These are phyloP conservation scores for Phytophthora constricta DNA, from an alignment of 352 stramenopile genomes.

Conservation along the genomic window DNA sequence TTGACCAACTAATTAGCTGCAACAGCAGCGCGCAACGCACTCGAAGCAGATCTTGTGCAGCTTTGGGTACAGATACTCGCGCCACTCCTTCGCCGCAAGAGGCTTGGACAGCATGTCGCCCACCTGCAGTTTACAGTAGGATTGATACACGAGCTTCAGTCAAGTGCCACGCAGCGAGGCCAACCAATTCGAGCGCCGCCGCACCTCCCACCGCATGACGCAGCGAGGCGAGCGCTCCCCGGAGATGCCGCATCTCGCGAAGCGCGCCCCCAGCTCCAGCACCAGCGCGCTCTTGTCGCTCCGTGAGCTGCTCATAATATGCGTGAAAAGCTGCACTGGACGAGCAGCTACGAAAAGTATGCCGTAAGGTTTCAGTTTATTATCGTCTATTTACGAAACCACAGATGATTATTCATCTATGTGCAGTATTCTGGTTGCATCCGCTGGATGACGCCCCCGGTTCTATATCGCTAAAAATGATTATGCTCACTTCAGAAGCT, in stretches of 20 bases:
- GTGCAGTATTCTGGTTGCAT: background rate
- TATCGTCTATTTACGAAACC: too few species aligned
- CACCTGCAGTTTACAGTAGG: constrained; percentile 50
- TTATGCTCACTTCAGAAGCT: constrained; percentile 17
- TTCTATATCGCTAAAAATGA: constrained; percentile 2
- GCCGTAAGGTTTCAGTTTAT: too few species aligned
- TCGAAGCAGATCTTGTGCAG: constrained; percentile 75
- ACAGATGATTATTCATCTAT: too few species aligned
- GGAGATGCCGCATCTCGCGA: constrained; percentile 73
- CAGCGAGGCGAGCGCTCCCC: constrained; percentile 77
- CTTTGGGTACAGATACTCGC: constrained; percentile 57
- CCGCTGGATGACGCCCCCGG: constrained; percentile 6
- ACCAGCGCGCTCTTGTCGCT: constrained; percentile 75
- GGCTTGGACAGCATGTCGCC: constrained; percentile 57
- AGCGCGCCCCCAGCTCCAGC: constrained; percentile 77
- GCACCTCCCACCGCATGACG: constrained; percentile 73
- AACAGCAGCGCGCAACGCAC: constrained; percentile 40
- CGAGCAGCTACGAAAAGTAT: too few species aligned
- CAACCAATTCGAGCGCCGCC: background rate
- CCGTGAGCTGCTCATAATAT: constrained; percentile 32
- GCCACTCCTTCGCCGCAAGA: constrained; percentile 44
- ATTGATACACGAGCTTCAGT: background rate
- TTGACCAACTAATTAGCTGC: background rate
- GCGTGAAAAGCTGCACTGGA: too few species aligned
- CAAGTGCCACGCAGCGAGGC: background rate